Conservation (phyloP, 352 stramenopile genomes). For the Lagenidium sp. region DNA sequence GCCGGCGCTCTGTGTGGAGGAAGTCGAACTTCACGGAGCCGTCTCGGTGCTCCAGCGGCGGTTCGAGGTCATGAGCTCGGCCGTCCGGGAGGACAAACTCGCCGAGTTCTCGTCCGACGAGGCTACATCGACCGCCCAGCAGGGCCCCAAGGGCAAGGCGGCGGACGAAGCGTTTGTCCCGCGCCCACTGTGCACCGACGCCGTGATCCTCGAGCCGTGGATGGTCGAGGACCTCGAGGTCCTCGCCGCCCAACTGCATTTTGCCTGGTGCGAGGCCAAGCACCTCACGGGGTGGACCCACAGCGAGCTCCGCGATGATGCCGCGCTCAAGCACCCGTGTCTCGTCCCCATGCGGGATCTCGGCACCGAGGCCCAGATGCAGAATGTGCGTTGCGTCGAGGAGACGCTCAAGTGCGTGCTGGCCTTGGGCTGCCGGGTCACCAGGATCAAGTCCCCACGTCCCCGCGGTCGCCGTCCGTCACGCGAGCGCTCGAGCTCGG, state of each 20-base stretch:
- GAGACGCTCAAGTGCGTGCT: slow-evolving; percentile 55
- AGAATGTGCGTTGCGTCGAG: slow-evolving; percentile 38
- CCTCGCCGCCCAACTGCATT: slow-evolving; percentile 51
- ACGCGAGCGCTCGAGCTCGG: not conserved
- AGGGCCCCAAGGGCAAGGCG: too few species aligned
- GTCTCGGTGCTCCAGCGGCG: slow-evolving; percentile 46
- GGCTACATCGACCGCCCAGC: too few species aligned
- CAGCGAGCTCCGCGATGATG: slow-evolving; percentile 27
- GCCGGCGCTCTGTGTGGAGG: slow-evolving; percentile 24
- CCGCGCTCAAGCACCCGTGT: slow-evolving; percentile 29
- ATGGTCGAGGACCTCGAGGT: slow-evolving; percentile 20
- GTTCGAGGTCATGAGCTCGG: slow-evolving; percentile 27
- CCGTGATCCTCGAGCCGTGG: slow-evolving; percentile 20
- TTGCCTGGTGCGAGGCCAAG: slow-evolving; percentile 53
- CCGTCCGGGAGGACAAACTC: slow-evolving; percentile 4
- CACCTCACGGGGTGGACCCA: slow-evolving; percentile 33
- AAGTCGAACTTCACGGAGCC: slow-evolving; percentile 32
- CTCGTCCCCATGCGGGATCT: slow-evolving; percentile 45
- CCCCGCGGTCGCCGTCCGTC: too few species aligned
- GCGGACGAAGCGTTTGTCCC: slow-evolving; percentile 29
- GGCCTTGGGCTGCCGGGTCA: slow-evolving; percentile 36
- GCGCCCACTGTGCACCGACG: slow-evolving; percentile 24
- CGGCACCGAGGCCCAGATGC: slow-evolving; percentile 16
- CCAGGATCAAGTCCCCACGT: slow-evolving; percentile 12
- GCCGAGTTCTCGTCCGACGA: not conserved